Base-by-base conservation (phyloP, 805 yeast genomes). In the Nakazawaea pomicola region DNA sequence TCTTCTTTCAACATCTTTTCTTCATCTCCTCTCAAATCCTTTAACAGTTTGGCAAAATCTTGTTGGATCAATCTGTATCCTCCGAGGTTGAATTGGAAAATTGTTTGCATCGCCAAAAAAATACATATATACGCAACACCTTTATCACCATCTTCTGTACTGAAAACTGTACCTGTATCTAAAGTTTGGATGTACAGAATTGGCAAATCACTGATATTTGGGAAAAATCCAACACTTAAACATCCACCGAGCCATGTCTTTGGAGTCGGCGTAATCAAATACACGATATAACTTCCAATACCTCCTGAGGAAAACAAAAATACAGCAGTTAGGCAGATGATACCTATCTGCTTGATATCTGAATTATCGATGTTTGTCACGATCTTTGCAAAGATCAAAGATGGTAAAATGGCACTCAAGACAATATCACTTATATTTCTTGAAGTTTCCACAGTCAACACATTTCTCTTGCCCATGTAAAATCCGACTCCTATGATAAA, bases 71-170 rank as follows among this genome's bases (percentile, higher is more conserved):
- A 60, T 46, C 78, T 69, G 60, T 80, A 82, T 40, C 84, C 73
- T 2, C 96, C 96, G 33, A 83, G 61, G 52, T 85, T 82, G 71
- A 87, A 86, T 61, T 83, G 78, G 52, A 73, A 60, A 34, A 85
- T 67, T 29, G 79, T 68, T 57, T 83, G 87, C 2, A 82, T 69
- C 3, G 87, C 82, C 33, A 82, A 66, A 51, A 83, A 84, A 25
- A 89, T 80, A 52, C 89, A 82, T 16, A 85, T 82, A 59, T 83
- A 86, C 1, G 96, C 93, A 19, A 83, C 82, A 19, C 96, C 97
- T 50, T 74, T 72, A 40, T 76, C 70, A 28, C 86, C 87, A 46
- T 84, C 78, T 4, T 60, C 72, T 12, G 65, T 52, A 0, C 80
- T 65, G 51, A 89, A 80, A 6, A 72, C 64, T 1, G 76, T 65